phyloP scores from a whole-genome alignment of 371 early-diverging fungal genomes.

The Rhizomucor miehei region DNA sequence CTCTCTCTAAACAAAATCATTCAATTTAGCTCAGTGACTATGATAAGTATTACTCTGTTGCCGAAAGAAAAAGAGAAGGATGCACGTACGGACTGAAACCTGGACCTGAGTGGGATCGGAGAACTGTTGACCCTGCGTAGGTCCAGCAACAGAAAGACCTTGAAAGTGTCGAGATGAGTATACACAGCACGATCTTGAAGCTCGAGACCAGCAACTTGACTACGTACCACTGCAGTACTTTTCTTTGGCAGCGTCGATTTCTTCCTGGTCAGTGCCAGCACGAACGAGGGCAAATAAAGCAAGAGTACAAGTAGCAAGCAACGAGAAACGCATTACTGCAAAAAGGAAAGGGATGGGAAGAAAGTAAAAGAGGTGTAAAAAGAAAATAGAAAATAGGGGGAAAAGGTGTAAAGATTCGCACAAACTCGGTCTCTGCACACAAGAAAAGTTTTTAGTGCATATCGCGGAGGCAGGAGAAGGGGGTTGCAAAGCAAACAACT shows the following conservation, averaged over 20 bases:
- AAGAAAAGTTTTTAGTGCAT: no score
- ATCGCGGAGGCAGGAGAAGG: no score
- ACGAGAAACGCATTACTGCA: no score
- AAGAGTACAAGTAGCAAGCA: no score
- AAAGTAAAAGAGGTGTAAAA: neutral
- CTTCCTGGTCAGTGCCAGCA: slow-evolving; percentile 3
- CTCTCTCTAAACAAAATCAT: slow-evolving; percentile 6
- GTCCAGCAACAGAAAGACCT: slow-evolving; percentile 18
- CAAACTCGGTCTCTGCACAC: neutral
- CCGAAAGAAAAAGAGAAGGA: neutral
- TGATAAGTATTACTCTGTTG: neutral
- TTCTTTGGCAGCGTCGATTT: slow-evolving; percentile 15
- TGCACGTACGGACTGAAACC: slow-evolving; percentile 21
- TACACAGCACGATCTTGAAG: neutral
- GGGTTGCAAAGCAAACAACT: no score
- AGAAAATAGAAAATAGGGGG: neutral
- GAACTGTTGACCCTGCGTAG: slow-evolving; percentile 16
- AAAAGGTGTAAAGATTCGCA: neutral
- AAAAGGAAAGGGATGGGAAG: neutral
- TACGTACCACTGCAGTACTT: slow-evolving; percentile 23
- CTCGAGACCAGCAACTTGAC: neutral
- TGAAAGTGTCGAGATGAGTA: neutral
- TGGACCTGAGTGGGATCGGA: slow-evolving; percentile 16
- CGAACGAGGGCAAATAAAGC: no score
- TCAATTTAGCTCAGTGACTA: neutral